Base-by-base conservation (phyloP, 1,284 basidiomycete species). In the Sporisorium scitamineum region DNA sequence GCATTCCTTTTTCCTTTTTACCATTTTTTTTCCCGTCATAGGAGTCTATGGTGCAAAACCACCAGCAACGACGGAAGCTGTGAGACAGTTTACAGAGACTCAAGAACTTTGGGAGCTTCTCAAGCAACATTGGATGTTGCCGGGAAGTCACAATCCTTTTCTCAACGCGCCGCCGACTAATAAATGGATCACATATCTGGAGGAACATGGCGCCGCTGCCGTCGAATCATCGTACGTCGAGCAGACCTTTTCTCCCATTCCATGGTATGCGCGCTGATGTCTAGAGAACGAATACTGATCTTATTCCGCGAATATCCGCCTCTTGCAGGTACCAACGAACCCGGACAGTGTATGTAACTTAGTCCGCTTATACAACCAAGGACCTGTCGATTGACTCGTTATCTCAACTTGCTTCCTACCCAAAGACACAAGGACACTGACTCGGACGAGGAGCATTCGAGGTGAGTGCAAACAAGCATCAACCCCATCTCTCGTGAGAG, bases 41-140 rank as follows among this genome's bases (percentile, higher is more conserved):
- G n/a, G 11, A n/a, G 50, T 37, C 4, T 16, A 27, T 16, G 7
- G 24, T 16, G 1, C 7, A 3, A 26, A 5, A 1, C 26, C 26
- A 1, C 26, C 45, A 14, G 14, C 13, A 14, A 27, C 18, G 34
- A 22, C 16, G 14, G 2, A 20, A 5, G 41, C 26, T 4, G 55
- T 58, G 1, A 22, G 10, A 9, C 13, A 31, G n/a, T 64, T 58
- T 14, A 18, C 53, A 24, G 62, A 64, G 22, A 64, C 50, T 1
- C 3, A 4, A 0, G 60, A 62, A 14, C 29, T 62, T 14, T 62
- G 60, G 60, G 29, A 10, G 3, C 26, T n/a, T n/a, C 24, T 62
- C 20, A 20, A 31, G 0, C 13, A 50, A 2, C 5, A 42, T 20
- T 34, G 29, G 22, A 22, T 18, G 2, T n/a, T 61, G 11, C 59